Base-by-base conservation (phyloP, 805 yeast species). In the Starmerella riodocensis region DNA sequence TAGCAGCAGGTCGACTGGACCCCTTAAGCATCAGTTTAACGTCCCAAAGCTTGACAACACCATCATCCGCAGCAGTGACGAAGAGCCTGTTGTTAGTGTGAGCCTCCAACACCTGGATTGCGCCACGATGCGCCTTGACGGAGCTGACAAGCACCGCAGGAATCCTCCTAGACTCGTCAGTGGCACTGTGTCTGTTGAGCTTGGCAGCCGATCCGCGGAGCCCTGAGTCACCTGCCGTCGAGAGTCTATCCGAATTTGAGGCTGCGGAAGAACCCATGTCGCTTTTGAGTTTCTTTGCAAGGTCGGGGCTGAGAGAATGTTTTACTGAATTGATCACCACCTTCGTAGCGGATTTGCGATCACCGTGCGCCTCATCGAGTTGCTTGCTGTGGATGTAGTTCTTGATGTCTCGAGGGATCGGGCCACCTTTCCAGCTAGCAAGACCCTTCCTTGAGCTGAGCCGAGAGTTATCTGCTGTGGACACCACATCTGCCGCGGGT, bases 41-140 rank as follows among this genome's bases (percentile, higher is more conserved):
- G 53, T 83, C 93, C 96, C 96, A 91, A 0, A 88, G 58, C 47
- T 74, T 78, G 29, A 91, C 52, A 1, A 62, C 53, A 0, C 96
- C 94, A 22, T 70, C 69, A 34, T 76, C 79, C 6, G 91, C 82
- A 2, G 85, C 94, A 2, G 91, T 76, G 2, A 84, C 61, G 46
- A 88, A 75, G 47, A 72, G 78, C 19, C 70, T 70, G 13, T 73
- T 68, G 22, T 78, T 75, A 0, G 78, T 75, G 4, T 81, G 67
- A 0, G 72, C 69, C 1, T 67, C 71, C 7, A 84, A 53, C 21
- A 76, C 60, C 18, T 66, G 73, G n/a, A 85, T 63, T 2, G 73
- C 52, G 36, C 72, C 64, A n/a, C 61, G 61, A 51, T 78, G 84
- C 31, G 79, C 83, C 29, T 71, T 64, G 34, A 82, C 60, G 39